These are phyloP conservation scores for Hypoxylon cercidicola DNA, from an alignment of 495 filamentous ascomycete genomes.

Conservation along the genomic window DNA sequence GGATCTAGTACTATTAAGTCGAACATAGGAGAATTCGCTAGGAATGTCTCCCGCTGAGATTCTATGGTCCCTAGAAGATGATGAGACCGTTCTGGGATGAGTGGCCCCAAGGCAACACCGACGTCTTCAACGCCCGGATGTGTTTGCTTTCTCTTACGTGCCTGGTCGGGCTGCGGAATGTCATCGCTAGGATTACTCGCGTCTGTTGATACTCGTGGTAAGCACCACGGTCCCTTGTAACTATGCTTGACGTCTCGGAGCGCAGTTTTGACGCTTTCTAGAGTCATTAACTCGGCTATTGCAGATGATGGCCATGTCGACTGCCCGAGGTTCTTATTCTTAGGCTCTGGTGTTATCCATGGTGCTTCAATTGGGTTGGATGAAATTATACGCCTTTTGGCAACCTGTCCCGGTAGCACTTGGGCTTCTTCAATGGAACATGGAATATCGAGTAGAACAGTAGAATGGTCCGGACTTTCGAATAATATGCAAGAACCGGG, in stretches of 20 bases:
- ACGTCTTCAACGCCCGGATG: slow-evolving; percentile 6
- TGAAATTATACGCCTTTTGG: slow-evolving; percentile 49
- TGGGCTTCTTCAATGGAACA: slow-evolving; percentile 60
- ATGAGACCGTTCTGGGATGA: slow-evolving; percentile 48
- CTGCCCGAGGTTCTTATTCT: slow-evolving; percentile 28
- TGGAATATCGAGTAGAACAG: slow-evolving; percentile 57
- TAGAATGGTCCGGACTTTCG: slow-evolving; percentile 48
- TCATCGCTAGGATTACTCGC: slow-evolving; percentile 4
- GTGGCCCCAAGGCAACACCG: neutral
- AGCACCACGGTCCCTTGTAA: slow-evolving; percentile 58
- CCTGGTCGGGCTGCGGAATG: slow-evolving; percentile 6
- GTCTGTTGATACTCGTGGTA: slow-evolving; percentile 47
- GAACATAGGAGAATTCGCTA: slow-evolving; percentile 62
- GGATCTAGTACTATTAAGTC: slow-evolving; percentile 88
- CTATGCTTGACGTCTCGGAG: slow-evolving; percentile 47
- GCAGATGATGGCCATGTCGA: slow-evolving; percentile 45
- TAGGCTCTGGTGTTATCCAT: slow-evolving; percentile 59
- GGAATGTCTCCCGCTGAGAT: slow-evolving; percentile 46
- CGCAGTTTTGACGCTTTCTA: slow-evolving; percentile 53
- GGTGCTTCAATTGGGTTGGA: slow-evolving; percentile 48
- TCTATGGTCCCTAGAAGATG: slow-evolving; percentile 55
- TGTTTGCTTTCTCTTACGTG: slow-evolving; percentile 39
- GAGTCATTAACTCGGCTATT: slow-evolving; percentile 57
- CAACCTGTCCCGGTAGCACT: slow-evolving; percentile 43
- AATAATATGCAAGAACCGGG: slow-evolving; percentile 52